Conservation (phyloP, 176 grass and related monocot genomes). For the Otatea glauca region DNA sequence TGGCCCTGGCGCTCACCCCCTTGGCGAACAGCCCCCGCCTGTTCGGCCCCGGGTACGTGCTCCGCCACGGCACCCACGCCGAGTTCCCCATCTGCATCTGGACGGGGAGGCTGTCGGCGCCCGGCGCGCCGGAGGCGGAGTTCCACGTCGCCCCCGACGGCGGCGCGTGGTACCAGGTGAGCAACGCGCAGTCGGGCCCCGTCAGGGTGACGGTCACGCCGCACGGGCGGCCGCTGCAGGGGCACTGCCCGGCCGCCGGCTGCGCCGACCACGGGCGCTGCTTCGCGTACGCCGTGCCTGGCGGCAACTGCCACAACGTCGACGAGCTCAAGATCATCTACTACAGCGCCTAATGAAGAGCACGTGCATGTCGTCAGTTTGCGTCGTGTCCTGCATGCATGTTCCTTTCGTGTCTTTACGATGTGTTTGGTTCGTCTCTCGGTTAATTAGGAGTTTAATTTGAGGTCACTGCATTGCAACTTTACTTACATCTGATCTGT, state of each 20-base stretch:
- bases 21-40: constrained; percentile 20
- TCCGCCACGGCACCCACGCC: constrained; percentile 37
- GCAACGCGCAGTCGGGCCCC: not conserved
- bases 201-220: constrained; percentile 23
- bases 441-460: no score
- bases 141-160: constrained; percentile 51
- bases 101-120: constrained; percentile 29
- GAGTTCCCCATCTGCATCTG: constrained; percentile 46
- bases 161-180: constrained; percentile 48
- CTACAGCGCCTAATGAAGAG: constrained; percentile 23
- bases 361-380: no score
- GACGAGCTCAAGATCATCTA: constrained; percentile 60
- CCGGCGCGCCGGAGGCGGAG: not conserved
- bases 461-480: no score
- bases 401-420: no score
- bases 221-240: constrained; percentile 16
- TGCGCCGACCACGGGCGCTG: constrained; percentile 20
- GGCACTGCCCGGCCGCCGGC: constrained; percentile 35
- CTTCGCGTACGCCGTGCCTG: constrained; percentile 13
- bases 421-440: no score
- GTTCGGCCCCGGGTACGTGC: not conserved
- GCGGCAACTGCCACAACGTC: constrained; percentile 42
- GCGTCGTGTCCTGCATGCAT: no score
- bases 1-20: not conserved
- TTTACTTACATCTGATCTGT: not conserved